Evolutionary conservation across 2,329 filamentous ascomycete genomes (phyloP).

Genomic region (Akanthomyces uredinophilus): DNA sequence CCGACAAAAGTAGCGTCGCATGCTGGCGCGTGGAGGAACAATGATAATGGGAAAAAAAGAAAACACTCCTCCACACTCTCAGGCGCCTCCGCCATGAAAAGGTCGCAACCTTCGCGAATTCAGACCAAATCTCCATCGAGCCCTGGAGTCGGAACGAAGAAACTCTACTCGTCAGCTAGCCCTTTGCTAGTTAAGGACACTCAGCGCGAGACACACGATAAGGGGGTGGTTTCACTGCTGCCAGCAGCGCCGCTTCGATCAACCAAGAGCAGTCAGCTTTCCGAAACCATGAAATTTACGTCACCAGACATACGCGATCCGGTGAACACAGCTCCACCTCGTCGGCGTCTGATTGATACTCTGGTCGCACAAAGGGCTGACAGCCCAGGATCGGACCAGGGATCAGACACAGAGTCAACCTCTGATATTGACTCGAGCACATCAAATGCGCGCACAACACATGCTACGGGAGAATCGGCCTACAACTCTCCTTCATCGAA

Average conservation of each 20-base stretch:
- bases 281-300: not conserved
- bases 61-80: constrained; percentile 8
- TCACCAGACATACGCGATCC: not conserved
- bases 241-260: not conserved
- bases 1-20: not conserved
- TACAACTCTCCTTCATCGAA: constrained; percentile 4
- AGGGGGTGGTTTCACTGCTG: not conserved
- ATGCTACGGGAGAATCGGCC: not conserved
- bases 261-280: too few species aligned
- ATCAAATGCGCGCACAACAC: not conserved
- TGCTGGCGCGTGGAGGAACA: not conserved
- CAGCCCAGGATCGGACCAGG: constrained; percentile 24
- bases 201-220: not conserved
- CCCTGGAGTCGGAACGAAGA: not conserved
- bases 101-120: not conserved
- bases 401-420: constrained; percentile 19
- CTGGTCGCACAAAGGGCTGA: constrained; percentile 36
- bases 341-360: constrained; percentile 37
- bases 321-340: not conserved
- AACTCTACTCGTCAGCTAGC: not conserved
- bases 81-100: not conserved
- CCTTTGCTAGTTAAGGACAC: not conserved
- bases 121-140: not conserved
- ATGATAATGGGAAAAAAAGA: constrained; percentile 3
- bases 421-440: not conserved